Evolutionary conservation across 1,139 yeast genomes (phyloP).

Genomic region (Oligophagozyma castellii): DNA sequence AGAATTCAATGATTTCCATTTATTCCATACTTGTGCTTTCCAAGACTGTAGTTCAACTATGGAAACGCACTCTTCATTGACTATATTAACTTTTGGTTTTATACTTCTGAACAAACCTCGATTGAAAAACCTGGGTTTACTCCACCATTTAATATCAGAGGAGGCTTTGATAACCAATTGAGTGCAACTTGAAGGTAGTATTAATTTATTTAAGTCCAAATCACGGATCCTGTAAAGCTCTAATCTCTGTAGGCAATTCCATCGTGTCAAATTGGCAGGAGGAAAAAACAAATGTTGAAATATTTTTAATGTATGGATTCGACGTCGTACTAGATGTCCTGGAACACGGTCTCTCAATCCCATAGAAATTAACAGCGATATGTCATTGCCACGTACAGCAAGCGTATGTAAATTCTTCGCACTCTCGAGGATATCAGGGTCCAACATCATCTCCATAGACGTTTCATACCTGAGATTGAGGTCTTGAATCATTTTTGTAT

Average conservation of each 20-base stretch:
- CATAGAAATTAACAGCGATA: slow-evolving; percentile 17
- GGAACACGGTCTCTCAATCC: slow-evolving; percentile 20
- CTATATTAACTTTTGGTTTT: too few species aligned
- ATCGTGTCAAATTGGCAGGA: slow-evolving; percentile 16
- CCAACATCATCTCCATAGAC: slow-evolving; percentile 5
- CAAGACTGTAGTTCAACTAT: too few species aligned
- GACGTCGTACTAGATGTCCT: slow-evolving; percentile 12
- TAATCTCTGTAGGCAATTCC: slow-evolving; percentile 17
- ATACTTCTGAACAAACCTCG: too few species aligned
- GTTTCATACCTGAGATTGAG: too few species aligned
- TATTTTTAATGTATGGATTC: slow-evolving; percentile 9
- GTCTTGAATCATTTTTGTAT: slow-evolving; percentile 4
- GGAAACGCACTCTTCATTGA: too few species aligned
- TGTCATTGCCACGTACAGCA: slow-evolving; percentile 9
- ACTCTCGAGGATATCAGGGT: slow-evolving; percentile 10
- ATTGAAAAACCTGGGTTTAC: too few species aligned
- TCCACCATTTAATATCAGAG: slow-evolving; percentile 17
- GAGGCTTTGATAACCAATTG: slow-evolving; percentile 9
- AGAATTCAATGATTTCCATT: too few species aligned
- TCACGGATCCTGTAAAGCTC: slow-evolving; percentile 7
- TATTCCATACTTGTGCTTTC: too few species aligned
- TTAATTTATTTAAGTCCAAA: slow-evolving; percentile 14
- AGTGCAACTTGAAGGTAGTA: slow-evolving; percentile 13
- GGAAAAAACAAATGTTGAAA: slow-evolving; percentile 8
- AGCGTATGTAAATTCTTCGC: slow-evolving; percentile 13